A percentile compares a stretch with the other conserved stretches of the same genome.
phyloP scores from a whole-genome alignment of 169 alveolate species.

The Perkinsus marinus region DNA sequence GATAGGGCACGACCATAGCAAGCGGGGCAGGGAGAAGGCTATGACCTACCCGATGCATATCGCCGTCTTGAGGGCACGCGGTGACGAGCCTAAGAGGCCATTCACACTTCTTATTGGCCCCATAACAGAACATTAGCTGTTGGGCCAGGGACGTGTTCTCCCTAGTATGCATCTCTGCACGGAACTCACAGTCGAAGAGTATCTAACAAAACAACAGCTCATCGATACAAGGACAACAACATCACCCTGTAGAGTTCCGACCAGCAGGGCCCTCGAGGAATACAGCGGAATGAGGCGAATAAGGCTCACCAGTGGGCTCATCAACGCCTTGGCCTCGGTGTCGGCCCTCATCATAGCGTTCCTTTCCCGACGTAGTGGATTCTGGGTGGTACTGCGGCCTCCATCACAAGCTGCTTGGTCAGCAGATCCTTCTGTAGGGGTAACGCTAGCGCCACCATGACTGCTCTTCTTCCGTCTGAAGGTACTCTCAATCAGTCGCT shows the following conservation, averaged over 20 bases:
- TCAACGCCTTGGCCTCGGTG: not conserved
- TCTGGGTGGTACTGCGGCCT: not conserved
- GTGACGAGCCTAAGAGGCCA: not conserved
- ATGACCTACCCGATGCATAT: not conserved
- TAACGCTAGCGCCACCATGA: not conserved
- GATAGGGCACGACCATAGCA: too few relatives aligned
- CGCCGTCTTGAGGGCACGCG: not conserved
- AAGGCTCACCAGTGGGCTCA: not conserved
- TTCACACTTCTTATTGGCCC: slow-evolving; percentile 9
- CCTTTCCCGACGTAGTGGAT: not conserved
- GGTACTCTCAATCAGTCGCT: too few relatives aligned
- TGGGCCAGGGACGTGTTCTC: slow-evolving; percentile 10
- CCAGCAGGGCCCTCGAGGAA: too few relatives aligned
- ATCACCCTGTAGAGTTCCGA: too few relatives aligned
- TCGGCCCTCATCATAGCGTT: not conserved
- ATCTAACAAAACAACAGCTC: too few relatives aligned
- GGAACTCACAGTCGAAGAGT: slow-evolving; percentile 22
- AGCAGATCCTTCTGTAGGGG: not conserved
- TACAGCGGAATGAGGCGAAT: too few relatives aligned
- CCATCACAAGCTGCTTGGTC: too few relatives aligned
- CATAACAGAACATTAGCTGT: slow-evolving; percentile 30
- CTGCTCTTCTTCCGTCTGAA: not conserved
- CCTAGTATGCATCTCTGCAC: slow-evolving; percentile 9
- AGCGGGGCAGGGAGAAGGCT: not conserved
- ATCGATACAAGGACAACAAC: too few relatives aligned